phyloP scores from a whole-genome alignment of 306 rosid genomes.

The peach (Prunus persica) region Prunus_persica_NCBIv2 NC_034014.1:1867001-1867500 shows the following conservation, averaged over 20 bases:
- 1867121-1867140: not conserved
- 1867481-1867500: no score
- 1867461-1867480: no score
- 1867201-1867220: not conserved
- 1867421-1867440: no score
- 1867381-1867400: no score
- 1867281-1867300: no score
- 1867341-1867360: no score
- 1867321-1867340: no score
- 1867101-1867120: conserved; percentile 7
- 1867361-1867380: no score
- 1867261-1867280: not conserved
- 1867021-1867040: not conserved
- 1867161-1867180: conserved; percentile 2
- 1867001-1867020: conserved; percentile 6
- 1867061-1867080: not conserved
- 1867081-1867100: conserved; percentile 16
- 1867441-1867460: no score
- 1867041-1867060: not conserved
- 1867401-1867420: no score
- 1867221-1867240: not conserved
- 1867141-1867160: not conserved
- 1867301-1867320: no score
- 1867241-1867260: not conserved
- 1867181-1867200: not conserved